phyloP scores from a whole-genome alignment of 768 basidiomycete genomes.

The Dioszegia crocea region DNA sequence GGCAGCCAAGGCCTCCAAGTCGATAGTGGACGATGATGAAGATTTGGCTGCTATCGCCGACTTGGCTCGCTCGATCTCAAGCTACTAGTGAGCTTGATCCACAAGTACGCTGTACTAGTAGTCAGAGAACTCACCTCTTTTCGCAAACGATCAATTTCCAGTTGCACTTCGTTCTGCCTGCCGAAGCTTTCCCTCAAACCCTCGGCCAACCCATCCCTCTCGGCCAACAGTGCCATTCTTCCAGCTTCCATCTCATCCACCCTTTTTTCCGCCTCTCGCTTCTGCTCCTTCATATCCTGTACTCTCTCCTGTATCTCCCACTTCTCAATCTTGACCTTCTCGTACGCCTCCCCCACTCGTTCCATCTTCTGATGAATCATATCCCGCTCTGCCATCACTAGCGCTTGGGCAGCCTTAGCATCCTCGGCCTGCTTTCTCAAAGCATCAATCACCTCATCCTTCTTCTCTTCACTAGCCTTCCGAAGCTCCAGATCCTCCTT shows the following conservation, averaged over 20 bases:
- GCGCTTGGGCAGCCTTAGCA: background rate
- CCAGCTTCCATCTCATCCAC: slow-evolving; percentile 1
- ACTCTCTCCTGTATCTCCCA: background rate
- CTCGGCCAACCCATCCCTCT: slow-evolving; percentile 15
- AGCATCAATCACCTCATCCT: slow-evolving; percentile 3
- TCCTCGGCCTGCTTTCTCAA: background rate
- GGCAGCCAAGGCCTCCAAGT: background rate
- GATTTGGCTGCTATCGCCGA: too few relatives aligned
- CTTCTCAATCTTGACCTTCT: background rate
- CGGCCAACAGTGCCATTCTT: slow-evolving; percentile 9
- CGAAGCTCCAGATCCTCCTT: slow-evolving; percentile 5
- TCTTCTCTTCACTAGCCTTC: background rate
- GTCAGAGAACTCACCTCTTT: slow-evolving; percentile 1
- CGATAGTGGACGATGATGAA: background rate
- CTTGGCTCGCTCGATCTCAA: background rate
- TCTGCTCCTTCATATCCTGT: background rate
- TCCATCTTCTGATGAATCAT: background rate
- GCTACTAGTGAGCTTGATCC: too few relatives aligned
- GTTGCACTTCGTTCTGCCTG: background rate
- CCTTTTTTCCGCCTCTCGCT: background rate
- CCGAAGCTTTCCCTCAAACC: slow-evolving; percentile 3
- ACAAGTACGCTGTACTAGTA: background rate
- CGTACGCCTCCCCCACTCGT: background rate
- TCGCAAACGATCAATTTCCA: background rate
- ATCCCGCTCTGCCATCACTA: background rate